phyloP scores from a whole-genome alignment of 768 basidiomycete species.

The Hygrophoropsis aurantiaca region DNA sequence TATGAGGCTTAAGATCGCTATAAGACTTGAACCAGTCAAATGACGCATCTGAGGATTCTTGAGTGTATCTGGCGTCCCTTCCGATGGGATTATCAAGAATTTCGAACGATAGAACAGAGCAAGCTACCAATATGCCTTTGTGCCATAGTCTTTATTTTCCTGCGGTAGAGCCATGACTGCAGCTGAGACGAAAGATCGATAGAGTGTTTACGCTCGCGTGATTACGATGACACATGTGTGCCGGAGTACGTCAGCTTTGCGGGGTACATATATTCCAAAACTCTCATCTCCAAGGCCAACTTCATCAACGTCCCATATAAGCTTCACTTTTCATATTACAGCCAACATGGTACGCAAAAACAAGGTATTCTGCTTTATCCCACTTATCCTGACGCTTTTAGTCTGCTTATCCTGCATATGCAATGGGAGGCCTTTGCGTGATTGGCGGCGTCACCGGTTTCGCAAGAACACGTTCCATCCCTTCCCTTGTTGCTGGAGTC shows the following conservation, averaged over 20 bases:
- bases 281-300: no score
- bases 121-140: conserved; percentile 66
- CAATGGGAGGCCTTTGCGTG: conserved; percentile 75
- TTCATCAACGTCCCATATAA: no score
- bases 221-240: not conserved
- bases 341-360: conserved; percentile 29
- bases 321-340: conserved; percentile 1
- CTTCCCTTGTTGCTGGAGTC: conserved; percentile 81
- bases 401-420: conserved; percentile 82
- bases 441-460: conserved; percentile 77
- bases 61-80: conserved; percentile 71
- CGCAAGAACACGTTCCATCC: conserved; percentile 70
- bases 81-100: conserved; percentile 5
- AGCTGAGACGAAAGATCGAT: conserved; percentile 5
- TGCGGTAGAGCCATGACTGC: conserved; percentile 43
- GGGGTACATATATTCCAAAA: no score
- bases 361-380: not conserved
- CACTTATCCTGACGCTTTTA: conserved; percentile 32
- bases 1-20: conserved; percentile 59
- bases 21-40: conserved; percentile 93
- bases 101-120: not conserved
- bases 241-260: not conserved
- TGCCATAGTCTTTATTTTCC: conserved; percentile 70
- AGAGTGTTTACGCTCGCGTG: conserved; percentile 4
- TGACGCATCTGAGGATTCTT: conserved; percentile 57